Evolutionary conservation across 1,139 yeast species (phyloP), one percentile per base, ranked within the genome.

Genomic region (Blastobotrys indianensis): DNA sequence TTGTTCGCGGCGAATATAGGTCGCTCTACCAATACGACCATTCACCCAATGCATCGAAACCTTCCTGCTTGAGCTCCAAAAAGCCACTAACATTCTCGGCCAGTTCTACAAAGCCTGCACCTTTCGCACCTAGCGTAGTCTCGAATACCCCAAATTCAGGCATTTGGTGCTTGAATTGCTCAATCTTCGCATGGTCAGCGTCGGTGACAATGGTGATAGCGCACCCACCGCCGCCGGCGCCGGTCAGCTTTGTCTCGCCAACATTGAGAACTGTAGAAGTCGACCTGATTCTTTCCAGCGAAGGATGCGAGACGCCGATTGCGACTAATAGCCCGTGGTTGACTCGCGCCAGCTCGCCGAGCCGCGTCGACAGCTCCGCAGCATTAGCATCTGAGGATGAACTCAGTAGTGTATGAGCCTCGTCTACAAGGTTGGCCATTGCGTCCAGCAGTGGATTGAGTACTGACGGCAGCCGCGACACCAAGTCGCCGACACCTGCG

Each of bases 211-310:
- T 69, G 0, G 97, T 92, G 47, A 94, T 83, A 15, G 97, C 95
- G 69, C 99, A 92, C 1, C 99, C 99, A 39, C 99, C 99, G 15
- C 98, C 98, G 23, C 99, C 99, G 0, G 98, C 98, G 37, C 99
- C 99, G 0, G 98, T 92, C 50, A 92, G 74, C 64, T 92, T 92
- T 1, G 99, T 90, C 50, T 85, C 81, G 5, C 99, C 99, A 32
- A 92, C 66, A 1, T 69, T 61, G 47, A 77, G 61, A 39, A 70
- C 73, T 58, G 84, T 90, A 20, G 85, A 76, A 15, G 80, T 69
- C 20, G 77, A 68, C 56, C 80, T 82, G 41, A 90, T 78, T 44
- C 73, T 70, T 61, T 92, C 98, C 49, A 92, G 71, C 15, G 83
- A 74, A 3, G 97, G 95, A 63, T 94, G 98, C 11, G 95, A 84